A percentile compares a stretch with the other conserved stretches of the same genome.
These are phyloP conservation scores for Penicillium sp. DNA, from an alignment of 2,329 filamentous ascomycete species.

Conservation along the genomic window DNA sequence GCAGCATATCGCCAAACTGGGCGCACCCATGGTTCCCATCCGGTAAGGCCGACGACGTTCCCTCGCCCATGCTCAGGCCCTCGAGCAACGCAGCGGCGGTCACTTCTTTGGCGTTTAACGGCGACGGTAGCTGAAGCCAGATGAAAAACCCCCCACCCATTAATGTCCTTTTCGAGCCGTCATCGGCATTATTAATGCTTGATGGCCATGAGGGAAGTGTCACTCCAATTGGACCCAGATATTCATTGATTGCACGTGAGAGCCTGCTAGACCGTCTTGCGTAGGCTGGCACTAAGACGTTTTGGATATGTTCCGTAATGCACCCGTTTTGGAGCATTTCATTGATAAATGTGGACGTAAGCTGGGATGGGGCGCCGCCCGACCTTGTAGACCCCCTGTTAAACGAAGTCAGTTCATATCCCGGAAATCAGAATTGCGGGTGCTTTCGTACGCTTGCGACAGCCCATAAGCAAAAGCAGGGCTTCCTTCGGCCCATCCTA, in stretches of 20 bases:
- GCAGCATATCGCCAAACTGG: not conserved
- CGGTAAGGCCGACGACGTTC: not conserved
- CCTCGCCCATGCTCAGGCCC: not conserved
- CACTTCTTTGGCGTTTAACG: not conserved
- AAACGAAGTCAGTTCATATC: not conserved
- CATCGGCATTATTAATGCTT: not conserved
- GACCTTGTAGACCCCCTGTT: not conserved
- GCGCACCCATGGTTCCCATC: not conserved
- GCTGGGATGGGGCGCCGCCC: not conserved
- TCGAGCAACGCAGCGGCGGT: not conserved
- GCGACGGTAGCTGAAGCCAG: conserved; percentile 1
- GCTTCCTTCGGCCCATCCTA: conserved; percentile 60
- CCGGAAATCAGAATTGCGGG: not conserved
- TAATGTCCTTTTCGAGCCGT: not conserved
- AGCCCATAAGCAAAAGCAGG: not conserved
- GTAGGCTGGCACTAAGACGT: not conserved
- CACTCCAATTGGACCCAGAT: not conserved
- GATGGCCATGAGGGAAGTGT: not conserved
- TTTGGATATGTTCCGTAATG: not conserved
- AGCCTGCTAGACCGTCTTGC: not conserved
- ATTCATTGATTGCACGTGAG: not conserved
- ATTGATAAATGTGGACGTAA: not conserved
- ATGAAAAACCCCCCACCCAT: conserved; percentile 1
- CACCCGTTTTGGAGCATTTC: not conserved
- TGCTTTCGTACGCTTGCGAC: not conserved